Evolutionary conservation across 2,329 filamentous ascomycete genomes (phyloP), one percentile per base, ranked within the genome.

Genomic region (Paecilomyces sp.): DNA sequence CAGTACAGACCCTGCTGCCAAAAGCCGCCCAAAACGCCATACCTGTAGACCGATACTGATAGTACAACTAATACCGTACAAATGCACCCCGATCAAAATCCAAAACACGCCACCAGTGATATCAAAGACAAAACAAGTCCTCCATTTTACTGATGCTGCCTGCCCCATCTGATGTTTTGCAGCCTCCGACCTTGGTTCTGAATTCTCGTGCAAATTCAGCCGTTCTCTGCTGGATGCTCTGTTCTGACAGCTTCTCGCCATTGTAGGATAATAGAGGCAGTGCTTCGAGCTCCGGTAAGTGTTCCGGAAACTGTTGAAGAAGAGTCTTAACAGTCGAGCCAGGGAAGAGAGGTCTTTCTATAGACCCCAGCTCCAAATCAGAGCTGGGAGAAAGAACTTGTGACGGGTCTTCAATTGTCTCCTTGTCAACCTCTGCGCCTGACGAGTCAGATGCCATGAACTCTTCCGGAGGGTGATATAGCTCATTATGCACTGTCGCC

Each of bases 401-500:
- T 0, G 60, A 54, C 6, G 61, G 60, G 24, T 72, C 66, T 9
- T 67, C 58, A 12, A 64, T 52, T 5, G 33, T 18, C 28, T 55
- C 47, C n/a, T 61, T 53, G 6, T 41, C 47, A 5, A 54, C 8
- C 24, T 58, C 50, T n/a, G 63, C 54, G 54, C n/a, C 57, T 34
- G 41, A 2, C 55, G 56, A 56, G 11, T 33, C 41, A 13, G 63
- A 61, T 2, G 63, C 54, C 2, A 55, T 50, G 60, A 76, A 85
- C 66, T 86, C 92, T 72, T 96, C 91, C 0, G 92, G 92, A 1
- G 81, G 70, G 47, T 85, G 83, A 61, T 85, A 86, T 4, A 95
- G 76, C 64, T 97, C 92, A 61, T 83, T 85, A 72, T 97, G 92
- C 0, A 93, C 78, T 0, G 86, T 89, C n/a, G 86, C 85, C 12